Conservation (phyloP, 306 rosid species). For the Canavalia gladiata region DNA sequence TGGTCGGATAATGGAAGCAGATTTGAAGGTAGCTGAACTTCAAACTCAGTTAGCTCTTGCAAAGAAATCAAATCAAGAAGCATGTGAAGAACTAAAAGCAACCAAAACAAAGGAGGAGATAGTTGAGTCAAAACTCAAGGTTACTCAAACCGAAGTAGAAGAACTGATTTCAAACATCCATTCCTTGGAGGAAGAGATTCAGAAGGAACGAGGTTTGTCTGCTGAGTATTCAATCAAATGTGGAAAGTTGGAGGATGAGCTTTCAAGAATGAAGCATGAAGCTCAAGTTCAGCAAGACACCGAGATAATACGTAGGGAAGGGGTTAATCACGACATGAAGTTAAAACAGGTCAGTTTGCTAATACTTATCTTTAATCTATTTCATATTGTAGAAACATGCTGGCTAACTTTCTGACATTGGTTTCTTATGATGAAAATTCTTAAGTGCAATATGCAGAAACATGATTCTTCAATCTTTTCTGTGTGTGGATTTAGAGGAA, state of each 20-base stretch:
- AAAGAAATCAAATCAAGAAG: slow-evolving; percentile 59
- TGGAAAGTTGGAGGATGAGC: slow-evolving; percentile 69
- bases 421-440: slow-evolving; percentile 4
- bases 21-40: slow-evolving; percentile 60
- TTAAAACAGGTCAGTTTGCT: slow-evolving; percentile 69
- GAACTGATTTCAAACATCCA: slow-evolving; percentile 56
- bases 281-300: slow-evolving; percentile 59
- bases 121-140: slow-evolving; percentile 62
- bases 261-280: slow-evolving; percentile 61
- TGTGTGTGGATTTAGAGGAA: neutral
- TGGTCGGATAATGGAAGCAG: slow-evolving; percentile 57
- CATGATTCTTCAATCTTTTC: neutral
- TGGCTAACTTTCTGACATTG: neutral
- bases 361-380: slow-evolving; percentile 16
- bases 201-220: slow-evolving; percentile 67
- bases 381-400: slow-evolving; percentile 20
- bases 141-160: slow-evolving; percentile 55
- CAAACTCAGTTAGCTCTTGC: slow-evolving; percentile 60
- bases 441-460: slow-evolving; percentile 27
- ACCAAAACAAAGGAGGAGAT: slow-evolving; percentile 56
- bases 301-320: slow-evolving; percentile 47
- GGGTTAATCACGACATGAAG: slow-evolving; percentile 56
- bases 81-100: slow-evolving; percentile 61
- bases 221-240: slow-evolving; percentile 56
- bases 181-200: slow-evolving; percentile 66